Conservation (phyloP, 75 land plant species). For the Ceratopteris richardii region DNA sequence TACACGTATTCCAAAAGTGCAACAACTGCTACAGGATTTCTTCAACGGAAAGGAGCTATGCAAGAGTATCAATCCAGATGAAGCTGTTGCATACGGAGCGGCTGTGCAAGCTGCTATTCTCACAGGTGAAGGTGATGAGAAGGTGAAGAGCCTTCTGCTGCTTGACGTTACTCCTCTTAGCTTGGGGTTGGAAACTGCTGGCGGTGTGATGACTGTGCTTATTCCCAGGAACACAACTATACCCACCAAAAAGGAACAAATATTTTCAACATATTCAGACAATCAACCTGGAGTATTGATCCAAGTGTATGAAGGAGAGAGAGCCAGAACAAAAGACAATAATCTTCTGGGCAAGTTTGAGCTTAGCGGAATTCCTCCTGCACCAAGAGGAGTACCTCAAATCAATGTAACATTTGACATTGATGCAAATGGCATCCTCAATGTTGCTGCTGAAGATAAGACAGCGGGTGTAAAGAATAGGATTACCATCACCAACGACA, state of each 20-base stretch:
- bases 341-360: constrained; percentile 49
- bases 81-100: constrained; percentile 53
- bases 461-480: constrained; percentile 44
- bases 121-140: constrained; percentile 45
- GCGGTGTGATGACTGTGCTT: constrained; percentile 45
- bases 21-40: constrained; percentile 33
- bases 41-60: too few species aligned
- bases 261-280: constrained; percentile 43
- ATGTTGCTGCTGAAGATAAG: constrained; percentile 53
- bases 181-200: constrained; percentile 45
- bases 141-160: constrained; percentile 39
- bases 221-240: constrained; percentile 53
- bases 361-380: constrained; percentile 47
- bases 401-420: constrained; percentile 42
- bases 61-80: too few species aligned
- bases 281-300: constrained; percentile 49
- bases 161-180: constrained; percentile 46
- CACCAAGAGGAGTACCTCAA: constrained; percentile 50
- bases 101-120: constrained; percentile 49
- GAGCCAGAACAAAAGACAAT: constrained; percentile 36
- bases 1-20: constrained; percentile 30
- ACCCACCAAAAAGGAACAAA: constrained; percentile 49
- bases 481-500: constrained; percentile 50
- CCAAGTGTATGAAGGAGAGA: constrained; percentile 50
- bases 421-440: constrained; percentile 49